Conservation (phyloP, 2,329 filamentous ascomycete genomes). For the Stagonosporopsis rhizophila region DNA sequence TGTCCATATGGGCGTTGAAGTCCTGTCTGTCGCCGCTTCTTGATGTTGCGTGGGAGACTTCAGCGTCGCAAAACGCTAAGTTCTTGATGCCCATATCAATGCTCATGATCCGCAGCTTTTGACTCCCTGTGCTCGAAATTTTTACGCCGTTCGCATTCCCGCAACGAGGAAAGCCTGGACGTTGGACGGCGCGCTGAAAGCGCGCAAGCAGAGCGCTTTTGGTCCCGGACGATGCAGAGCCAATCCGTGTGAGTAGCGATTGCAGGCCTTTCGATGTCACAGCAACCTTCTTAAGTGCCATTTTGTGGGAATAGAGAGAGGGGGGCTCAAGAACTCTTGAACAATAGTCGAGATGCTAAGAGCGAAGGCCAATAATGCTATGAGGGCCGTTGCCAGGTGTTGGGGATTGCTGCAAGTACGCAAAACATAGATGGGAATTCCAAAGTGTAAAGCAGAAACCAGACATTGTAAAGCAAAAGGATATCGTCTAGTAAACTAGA, state of each 20-base stretch:
- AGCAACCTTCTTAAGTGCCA: conserved; percentile 25
- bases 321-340: not conserved
- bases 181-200: conserved; percentile 52
- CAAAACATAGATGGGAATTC: not conserved
- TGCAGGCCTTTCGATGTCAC: conserved; percentile 62
- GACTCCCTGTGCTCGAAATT: not conserved
- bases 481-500: not conserved
- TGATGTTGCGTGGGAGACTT: conserved; percentile 33
- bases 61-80: conserved; percentile 73
- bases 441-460: not conserved
- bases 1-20: conserved; percentile 29
- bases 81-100: conserved; percentile 88
- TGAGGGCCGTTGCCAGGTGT: too few relatives aligned
- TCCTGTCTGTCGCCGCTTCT: not conserved
- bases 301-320: not conserved
- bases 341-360: too few relatives aligned
- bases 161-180: conserved; percentile 5
- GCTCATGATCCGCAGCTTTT: conserved; percentile 65
- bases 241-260: conserved; percentile 66
- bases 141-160: conserved; percentile 30
- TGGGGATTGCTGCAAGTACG: too few relatives aligned
- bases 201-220: conserved; percentile 64
- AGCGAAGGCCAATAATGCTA: too few relatives aligned
- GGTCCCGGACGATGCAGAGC: conserved; percentile 64
- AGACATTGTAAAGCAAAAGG: not conserved